Conservation (phyloP, 2,329 filamentous ascomycete species). For the Colletotrichum lini region DNA sequence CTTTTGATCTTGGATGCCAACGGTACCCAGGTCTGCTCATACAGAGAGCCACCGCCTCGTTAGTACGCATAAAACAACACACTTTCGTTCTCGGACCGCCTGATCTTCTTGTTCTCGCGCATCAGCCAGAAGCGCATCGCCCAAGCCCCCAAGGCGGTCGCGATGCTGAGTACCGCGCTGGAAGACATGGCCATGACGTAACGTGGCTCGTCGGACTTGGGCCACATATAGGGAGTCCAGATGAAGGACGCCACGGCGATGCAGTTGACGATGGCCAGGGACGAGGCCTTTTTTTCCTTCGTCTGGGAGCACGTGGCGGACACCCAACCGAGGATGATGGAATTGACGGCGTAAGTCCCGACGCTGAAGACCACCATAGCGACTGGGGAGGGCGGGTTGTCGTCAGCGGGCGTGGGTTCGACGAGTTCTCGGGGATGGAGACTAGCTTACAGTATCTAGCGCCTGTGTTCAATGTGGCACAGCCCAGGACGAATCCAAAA, state of each 20-base stretch:
- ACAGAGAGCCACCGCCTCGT: not conserved
- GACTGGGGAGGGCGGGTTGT: conserved; percentile 4
- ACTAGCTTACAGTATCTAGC: conserved; percentile 45
- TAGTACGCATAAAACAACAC: conserved; percentile 45
- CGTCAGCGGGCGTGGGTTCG: not conserved
- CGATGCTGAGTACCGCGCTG: conserved; percentile 44
- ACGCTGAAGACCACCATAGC: conserved; percentile 50
- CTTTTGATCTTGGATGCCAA: too few species aligned
- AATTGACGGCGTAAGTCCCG: conserved; percentile 52
- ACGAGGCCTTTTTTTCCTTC: conserved; percentile 56
- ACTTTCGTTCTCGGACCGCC: conserved; percentile 42
- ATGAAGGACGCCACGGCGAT: conserved; percentile 43
- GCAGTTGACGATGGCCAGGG: conserved; percentile 51
- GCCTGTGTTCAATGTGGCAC: conserved; percentile 50
- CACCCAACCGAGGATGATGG: conserved; percentile 56
- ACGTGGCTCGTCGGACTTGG: conserved; percentile 47
- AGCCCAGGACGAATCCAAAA: conserved; percentile 41
- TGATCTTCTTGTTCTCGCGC: conserved; percentile 46
- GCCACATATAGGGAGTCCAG: conserved; percentile 50
- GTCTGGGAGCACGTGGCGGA: conserved; percentile 54
- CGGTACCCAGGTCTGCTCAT: too few species aligned
- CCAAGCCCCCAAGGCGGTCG: conserved; percentile 41
- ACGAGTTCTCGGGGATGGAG: not conserved
- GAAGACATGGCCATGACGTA: conserved; percentile 49
- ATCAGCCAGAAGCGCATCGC: conserved; percentile 43